A percentile compares a stretch with the other conserved stretches of the same genome.
phyloP scores from a whole-genome alignment of 768 basidiomycete genomes.

The Sporobolomyces pararoseus region DNA sequence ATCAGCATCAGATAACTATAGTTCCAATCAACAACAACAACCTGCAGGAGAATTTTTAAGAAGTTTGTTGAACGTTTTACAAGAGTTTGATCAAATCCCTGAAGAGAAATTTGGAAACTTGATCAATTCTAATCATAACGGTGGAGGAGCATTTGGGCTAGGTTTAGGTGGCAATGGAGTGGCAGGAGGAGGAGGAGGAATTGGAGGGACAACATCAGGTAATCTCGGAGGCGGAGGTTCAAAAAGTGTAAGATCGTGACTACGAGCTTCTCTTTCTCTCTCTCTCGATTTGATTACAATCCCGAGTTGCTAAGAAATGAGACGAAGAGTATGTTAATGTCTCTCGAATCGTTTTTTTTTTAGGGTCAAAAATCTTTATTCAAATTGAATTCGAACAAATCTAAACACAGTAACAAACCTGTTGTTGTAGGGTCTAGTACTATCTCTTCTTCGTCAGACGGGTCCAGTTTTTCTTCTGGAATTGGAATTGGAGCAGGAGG shows the following conservation, averaged over 20 bases:
- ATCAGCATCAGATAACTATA: constrained; percentile 81
- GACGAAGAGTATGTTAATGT: too few relatives aligned
- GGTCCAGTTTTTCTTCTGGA: neutral
- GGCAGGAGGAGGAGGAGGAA: constrained; percentile 14
- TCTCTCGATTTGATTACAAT: too few relatives aligned
- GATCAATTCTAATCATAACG: too few relatives aligned
- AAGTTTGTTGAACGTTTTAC: constrained; percentile 54
- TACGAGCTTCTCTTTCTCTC: too few relatives aligned
- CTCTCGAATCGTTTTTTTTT: too few relatives aligned
- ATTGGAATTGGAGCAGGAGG: neutral
- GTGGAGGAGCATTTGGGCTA: neutral
- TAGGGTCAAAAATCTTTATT: constrained; percentile 25
- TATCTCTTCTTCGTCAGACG: too few relatives aligned
- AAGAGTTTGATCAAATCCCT: constrained; percentile 42
- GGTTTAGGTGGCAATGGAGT: neutral
- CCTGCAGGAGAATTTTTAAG: constrained; percentile 75
- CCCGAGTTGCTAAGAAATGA: too few relatives aligned
- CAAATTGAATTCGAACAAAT: constrained; percentile 9
- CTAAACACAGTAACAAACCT: too few relatives aligned
- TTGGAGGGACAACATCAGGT: too few relatives aligned
- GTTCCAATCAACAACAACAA: constrained; percentile 72
- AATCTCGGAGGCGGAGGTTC: too few relatives aligned
- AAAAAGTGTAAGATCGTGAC: neutral
- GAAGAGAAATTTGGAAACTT: constrained; percentile 42
- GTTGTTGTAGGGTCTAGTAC: too few relatives aligned